These are phyloP conservation scores for Penicillium sp. DNA, from an alignment of 2,329 filamentous ascomycete genomes.

Conservation along the genomic window DNA sequence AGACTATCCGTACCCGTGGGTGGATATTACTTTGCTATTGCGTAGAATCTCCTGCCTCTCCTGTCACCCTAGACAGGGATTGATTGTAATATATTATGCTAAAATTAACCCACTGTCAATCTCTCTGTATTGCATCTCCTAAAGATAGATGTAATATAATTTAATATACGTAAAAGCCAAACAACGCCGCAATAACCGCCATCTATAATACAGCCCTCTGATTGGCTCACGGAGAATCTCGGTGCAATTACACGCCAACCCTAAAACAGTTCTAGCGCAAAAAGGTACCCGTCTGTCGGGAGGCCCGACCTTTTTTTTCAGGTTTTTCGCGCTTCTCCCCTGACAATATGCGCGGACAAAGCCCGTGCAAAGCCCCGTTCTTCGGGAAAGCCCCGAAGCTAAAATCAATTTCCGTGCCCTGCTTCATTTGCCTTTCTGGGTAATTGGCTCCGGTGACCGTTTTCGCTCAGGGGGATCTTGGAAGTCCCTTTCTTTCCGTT, in stretches of 20 bases:
- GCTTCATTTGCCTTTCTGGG: not conserved
- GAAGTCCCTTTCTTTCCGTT: not conserved
- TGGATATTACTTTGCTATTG: no score
- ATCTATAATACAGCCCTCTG: not conserved
- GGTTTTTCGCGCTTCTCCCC: not conserved
- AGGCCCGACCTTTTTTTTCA: not conserved
- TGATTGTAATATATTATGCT: not conserved
- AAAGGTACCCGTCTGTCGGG: conserved; percentile 21
- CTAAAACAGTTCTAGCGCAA: not conserved
- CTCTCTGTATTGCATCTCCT: not conserved
- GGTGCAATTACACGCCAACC: conserved; percentile 12
- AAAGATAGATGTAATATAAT: not conserved
- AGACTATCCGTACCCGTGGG: no score
- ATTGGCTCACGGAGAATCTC: conserved; percentile 26
- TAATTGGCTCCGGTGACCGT: not conserved
- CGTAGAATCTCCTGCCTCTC: not conserved
- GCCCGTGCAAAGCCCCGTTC: not conserved
- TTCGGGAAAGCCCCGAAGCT: not conserved
- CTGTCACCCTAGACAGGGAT: not conserved
- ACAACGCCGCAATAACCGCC: not conserved
- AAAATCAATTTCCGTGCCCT: not conserved
- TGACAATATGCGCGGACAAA: not conserved
- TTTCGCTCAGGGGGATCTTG: not conserved
- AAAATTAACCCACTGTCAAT: not conserved
- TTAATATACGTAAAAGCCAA: not conserved